These are phyloP conservation scores for Coemansia sp. DNA, from an alignment of 192 early-diverging fungal genomes.

Conservation along the genomic window DNA sequence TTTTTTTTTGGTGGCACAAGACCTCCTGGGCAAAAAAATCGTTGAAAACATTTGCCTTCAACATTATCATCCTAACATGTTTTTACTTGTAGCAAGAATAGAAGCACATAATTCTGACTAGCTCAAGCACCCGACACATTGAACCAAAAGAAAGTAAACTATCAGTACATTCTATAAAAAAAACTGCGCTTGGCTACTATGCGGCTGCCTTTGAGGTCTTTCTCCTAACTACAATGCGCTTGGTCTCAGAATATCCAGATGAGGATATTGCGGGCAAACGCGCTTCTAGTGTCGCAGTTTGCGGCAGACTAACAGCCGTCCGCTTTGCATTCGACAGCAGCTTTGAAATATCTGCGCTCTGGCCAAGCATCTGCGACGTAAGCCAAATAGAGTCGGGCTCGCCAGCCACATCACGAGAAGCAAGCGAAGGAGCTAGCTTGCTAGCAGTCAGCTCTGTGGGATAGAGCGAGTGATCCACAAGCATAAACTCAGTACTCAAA, in stretches of 20 bases:
- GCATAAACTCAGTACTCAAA: conserved; percentile 1
- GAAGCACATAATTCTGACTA: too few relatives aligned
- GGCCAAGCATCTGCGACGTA: conserved; percentile 27
- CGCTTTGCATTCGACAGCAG: conserved; percentile 6
- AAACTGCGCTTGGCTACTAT: neutral
- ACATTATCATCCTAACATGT: too few relatives aligned
- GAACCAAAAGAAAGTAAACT: too few relatives aligned
- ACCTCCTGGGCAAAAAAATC: too few relatives aligned
- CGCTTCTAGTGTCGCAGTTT: neutral
- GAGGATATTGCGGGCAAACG: neutral
- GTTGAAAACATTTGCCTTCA: too few relatives aligned
- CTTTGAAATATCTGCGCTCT: conserved; percentile 6
- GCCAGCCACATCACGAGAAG: neutral
- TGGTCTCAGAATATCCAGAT: neutral
- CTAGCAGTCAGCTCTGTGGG: neutral
- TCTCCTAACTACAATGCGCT: neutral
- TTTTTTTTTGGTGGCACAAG: too few relatives aligned
- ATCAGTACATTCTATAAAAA: too few relatives aligned
- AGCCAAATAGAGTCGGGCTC: conserved; percentile 28
- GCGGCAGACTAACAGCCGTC: neutral
- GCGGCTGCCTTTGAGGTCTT: neutral
- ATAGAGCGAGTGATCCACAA: conserved; percentile 25
- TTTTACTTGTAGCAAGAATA: too few relatives aligned
- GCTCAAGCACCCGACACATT: too few relatives aligned
- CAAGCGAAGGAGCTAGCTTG: neutral